Evolutionary conservation across 2,329 filamentous ascomycete species (phyloP), one percentile per base, ranked within the genome.

Genomic region (Aureobasidium sp.): DNA sequence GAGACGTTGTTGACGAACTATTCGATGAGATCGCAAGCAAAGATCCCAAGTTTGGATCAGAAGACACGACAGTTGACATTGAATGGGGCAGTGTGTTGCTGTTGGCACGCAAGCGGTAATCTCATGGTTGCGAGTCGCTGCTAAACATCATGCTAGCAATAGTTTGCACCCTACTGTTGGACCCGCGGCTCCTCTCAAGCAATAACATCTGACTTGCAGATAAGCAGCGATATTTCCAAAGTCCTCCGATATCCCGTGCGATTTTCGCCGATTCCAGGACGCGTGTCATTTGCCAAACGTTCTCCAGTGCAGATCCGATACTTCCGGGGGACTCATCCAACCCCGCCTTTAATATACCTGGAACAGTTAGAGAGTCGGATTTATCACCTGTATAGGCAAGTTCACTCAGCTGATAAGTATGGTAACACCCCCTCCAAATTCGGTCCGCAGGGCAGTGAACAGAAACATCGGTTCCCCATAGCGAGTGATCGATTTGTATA

Each of bases 11-110:
- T n/a, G 86, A 88, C 72, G 69, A 80, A 63, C 77, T 87, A 75
- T 83, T 86, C 73, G 83, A 86, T 62, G 76, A 77, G 63, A 82
- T 87, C 68, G 70, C 82, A 5, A 75, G 76, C 59, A 76, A 73
- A n/a, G 82, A 84, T 65, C 77, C 66, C 41, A 44, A 67, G 21
- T 86, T 84, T 81, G 75, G 75, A 63, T 78, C 85, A 10, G 72
- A 73, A 54, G 67, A 69, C 55, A 72, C 78, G 48, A 76, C 82
- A 66, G 78, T 86, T 10, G 79, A 83, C 63, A 78, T 78, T 55
- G 82, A 86, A 65, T 86, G 85, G 84, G 85, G 83, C 0, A 85
- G 80, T 63, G 81, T 79, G 42, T 73, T 87, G 53, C 68, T 87
- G 47, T 74, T 86, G 75, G 83, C 83, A 8, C 47, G 47, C 29